phyloP scores from a whole-genome alignment of 495 filamentous ascomycete genomes.

The Daldinia caldariorum region DNA sequence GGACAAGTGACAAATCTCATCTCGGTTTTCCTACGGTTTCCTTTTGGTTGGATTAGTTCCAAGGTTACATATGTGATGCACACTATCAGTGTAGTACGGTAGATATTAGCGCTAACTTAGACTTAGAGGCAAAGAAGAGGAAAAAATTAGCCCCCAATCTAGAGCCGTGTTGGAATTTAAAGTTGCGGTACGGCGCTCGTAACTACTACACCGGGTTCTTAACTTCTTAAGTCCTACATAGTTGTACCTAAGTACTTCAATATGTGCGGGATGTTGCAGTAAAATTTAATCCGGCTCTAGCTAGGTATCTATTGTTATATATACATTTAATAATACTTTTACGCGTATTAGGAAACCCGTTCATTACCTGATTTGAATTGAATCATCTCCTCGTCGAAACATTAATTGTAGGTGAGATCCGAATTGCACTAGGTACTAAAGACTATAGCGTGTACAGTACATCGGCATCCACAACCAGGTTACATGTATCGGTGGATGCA shows the following conservation, averaged over 20 bases:
- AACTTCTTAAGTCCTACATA: too few relatives aligned
- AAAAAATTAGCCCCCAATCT: slow-evolving; percentile 17
- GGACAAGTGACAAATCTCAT: slow-evolving; percentile 15
- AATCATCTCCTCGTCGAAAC: too few relatives aligned
- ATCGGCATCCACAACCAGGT: background rate
- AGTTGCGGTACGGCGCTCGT: slow-evolving; percentile 42
- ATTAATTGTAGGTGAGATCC: background rate
- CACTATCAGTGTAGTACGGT: slow-evolving; percentile 17
- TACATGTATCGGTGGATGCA: slow-evolving; percentile 12
- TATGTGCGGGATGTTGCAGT: background rate
- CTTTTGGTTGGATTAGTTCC: background rate
- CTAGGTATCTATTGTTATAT: background rate
- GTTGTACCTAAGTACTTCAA: background rate
- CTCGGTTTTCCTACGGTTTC: background rate
- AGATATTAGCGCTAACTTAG: background rate
- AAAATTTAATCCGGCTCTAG: background rate
- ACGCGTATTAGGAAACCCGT: background rate
- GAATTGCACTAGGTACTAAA: background rate
- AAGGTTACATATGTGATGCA: background rate
- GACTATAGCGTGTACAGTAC: slow-evolving; percentile 5
- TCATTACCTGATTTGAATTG: slow-evolving; percentile 3
- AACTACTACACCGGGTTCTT: slow-evolving; percentile 1
- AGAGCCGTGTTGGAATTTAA: slow-evolving; percentile 31
- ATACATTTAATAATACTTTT: background rate
- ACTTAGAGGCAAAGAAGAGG: background rate